phyloP scores from a whole-genome alignment of 2,329 filamentous ascomycete genomes.

The Dothideomycetidae sp. region DNA sequence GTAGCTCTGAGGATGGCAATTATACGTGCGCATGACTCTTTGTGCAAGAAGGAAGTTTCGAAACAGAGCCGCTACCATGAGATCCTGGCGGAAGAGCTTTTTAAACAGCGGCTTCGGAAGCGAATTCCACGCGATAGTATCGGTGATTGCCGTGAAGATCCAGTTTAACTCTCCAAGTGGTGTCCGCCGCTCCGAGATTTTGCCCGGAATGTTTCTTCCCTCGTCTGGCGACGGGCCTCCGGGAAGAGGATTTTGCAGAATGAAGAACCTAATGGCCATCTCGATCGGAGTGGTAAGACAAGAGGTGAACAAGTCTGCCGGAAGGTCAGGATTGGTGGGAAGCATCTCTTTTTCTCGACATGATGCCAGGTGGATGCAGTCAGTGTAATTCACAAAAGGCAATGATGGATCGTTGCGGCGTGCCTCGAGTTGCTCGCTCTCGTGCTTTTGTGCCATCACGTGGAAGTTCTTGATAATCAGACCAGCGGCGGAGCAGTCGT shows the following conservation, averaged over 20 bases:
- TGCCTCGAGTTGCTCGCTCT: conserved; percentile 69
- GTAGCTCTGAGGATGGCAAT: conserved; percentile 86
- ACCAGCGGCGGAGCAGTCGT: conserved; percentile 92
- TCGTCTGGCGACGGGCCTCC: conserved; percentile 58
- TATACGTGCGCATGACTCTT: conserved; percentile 89
- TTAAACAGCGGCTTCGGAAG: conserved; percentile 82
- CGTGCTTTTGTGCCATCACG: conserved; percentile 86
- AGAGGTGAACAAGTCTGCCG: conserved; percentile 88
- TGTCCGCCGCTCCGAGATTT: conserved; percentile 82
- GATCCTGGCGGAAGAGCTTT: conserved; percentile 90
- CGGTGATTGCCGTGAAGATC: conserved; percentile 98
- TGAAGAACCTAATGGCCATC: conserved; percentile 93
- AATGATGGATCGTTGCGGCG: conserved; percentile 53
- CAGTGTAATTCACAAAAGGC: conserved; percentile 49
- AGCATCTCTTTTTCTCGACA: conserved; percentile 84
- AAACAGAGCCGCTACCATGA: conserved; percentile 98
- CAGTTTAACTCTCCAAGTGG: conserved; percentile 94
- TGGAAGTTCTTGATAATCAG: conserved; percentile 94
- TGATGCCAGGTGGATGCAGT: conserved; percentile 84
- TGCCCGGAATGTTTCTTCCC: conserved; percentile 77
- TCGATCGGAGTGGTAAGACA: conserved; percentile 95
- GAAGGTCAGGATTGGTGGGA: conserved; percentile 83
- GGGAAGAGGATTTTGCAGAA: conserved; percentile 68
- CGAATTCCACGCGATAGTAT: conserved; percentile 97
- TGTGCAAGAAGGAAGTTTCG: conserved; percentile 91